These are phyloP conservation scores for Polyporus arcularius DNA, from an alignment of 768 basidiomycete species.

Conservation along the genomic window DNA sequence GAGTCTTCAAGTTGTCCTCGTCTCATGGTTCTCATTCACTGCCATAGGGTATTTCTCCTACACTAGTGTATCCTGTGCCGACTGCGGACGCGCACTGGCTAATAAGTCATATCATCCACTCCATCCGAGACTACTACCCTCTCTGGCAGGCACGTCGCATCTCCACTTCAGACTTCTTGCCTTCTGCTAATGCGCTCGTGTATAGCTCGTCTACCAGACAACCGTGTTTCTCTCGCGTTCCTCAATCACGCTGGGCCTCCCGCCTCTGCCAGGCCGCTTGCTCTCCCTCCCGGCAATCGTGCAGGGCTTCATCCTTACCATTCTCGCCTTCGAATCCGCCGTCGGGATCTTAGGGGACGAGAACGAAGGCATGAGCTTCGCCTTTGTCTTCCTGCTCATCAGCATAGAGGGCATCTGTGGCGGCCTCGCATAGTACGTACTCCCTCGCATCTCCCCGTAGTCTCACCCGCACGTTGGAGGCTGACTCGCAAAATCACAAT, in stretches of 20 bases:
- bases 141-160: conserved; percentile 76
- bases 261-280: conserved; percentile 68
- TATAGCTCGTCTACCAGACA: conserved; percentile 80
- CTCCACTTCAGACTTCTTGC: conserved; percentile 8
- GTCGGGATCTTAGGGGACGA: conserved; percentile 60
- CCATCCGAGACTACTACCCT: conserved; percentile 90
- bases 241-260: conserved; percentile 81
- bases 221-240: conserved; percentile 94
- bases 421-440: conserved; percentile 83
- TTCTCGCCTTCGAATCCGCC: conserved; percentile 66
- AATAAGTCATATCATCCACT: conserved; percentile 77
- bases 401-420: conserved; percentile 91
- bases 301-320: conserved; percentile 67
- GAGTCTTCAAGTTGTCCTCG: background rate
- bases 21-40: background rate
- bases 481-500: background rate
- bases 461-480: conserved; percentile 22
- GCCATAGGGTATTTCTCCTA: conserved; percentile 81
- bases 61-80: conserved; percentile 86
- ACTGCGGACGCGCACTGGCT: conserved; percentile 56
- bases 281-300: conserved; percentile 76
- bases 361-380: conserved; percentile 48
- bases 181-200: background rate
- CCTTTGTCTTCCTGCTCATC: conserved; percentile 73
- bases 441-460: conserved; percentile 9